Percentiles rank a stretch among this genome's conserved stretches.
These are phyloP conservation scores for Ganoderma leucocontextum DNA, from an alignment of 1,284 basidiomycete species.

Conservation along the genomic window DNA sequence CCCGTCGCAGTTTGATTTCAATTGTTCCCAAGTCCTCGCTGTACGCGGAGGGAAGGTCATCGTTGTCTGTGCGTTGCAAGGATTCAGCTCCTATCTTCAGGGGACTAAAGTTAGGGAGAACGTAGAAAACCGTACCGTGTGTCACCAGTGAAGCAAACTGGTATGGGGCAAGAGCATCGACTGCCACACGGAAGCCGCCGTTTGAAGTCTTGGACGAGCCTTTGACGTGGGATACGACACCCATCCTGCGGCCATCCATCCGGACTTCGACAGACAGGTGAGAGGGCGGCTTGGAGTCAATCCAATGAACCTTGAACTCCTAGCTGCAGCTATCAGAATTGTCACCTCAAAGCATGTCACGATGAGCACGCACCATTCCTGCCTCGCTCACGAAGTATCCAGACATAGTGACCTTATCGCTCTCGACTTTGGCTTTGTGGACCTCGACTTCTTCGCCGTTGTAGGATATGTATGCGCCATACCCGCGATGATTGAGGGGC, in stretches of 20 bases:
- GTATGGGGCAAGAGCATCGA: constrained; percentile 22
- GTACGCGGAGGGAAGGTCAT: constrained; percentile 27
- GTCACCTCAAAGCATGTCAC: neutral
- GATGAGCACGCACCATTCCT: constrained; percentile 29
- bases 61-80: constrained; percentile 15
- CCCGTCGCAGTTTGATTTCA: constrained; percentile 27
- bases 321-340: neutral
- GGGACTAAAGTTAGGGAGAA: too few relatives aligned
- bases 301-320: constrained; percentile 27
- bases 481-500: constrained; percentile 26
- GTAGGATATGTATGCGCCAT: constrained; percentile 29
- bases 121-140: neutral
- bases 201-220: constrained; percentile 19
- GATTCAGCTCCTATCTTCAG: neutral
- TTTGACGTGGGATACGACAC: constrained; percentile 27
- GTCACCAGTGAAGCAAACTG: constrained; percentile 19
- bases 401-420: constrained; percentile 26
- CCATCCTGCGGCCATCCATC: constrained; percentile 26
- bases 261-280: constrained; percentile 26
- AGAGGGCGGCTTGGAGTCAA: constrained; percentile 28
- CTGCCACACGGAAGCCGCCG: constrained; percentile 17
- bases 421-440: constrained; percentile 29
- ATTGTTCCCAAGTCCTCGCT: constrained; percentile 30
- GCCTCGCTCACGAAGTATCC: constrained; percentile 34
- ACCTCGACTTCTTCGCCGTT: constrained; percentile 31